Percentiles rank a stretch among this genome's conserved stretches.
Evolutionary conservation across 495 filamentous ascomycete species (phyloP).

Genomic region (Emericellopsis terricola): DNA sequence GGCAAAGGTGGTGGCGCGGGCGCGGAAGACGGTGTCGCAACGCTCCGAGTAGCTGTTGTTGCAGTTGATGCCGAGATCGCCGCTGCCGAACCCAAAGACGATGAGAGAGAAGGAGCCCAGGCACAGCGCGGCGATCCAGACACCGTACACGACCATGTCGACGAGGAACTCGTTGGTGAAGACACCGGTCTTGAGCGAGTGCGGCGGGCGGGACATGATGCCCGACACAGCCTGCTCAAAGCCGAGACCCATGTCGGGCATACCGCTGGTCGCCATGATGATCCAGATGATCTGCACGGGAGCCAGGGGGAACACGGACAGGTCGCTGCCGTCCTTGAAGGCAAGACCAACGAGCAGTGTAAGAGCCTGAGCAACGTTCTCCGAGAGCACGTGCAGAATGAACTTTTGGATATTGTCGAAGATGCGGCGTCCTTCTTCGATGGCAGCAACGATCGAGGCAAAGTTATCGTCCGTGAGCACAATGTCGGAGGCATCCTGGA

Average conservation of each 20-base stretch:
- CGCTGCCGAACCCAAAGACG: slow-evolving; percentile 47
- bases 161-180: slow-evolving; percentile 51
- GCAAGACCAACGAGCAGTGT: slow-evolving; percentile 51
- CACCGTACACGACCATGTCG: slow-evolving; percentile 51
- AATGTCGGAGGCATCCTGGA: slow-evolving; percentile 49
- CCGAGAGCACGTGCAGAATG: slow-evolving; percentile 51
- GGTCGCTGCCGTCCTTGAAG: slow-evolving; percentile 43
- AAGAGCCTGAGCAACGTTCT: slow-evolving; percentile 54
- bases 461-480: slow-evolving; percentile 67
- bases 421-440: slow-evolving; percentile 53
- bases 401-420: slow-evolving; percentile 73
- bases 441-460: slow-evolving; percentile 53
- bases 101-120: slow-evolving; percentile 46
- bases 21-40: slow-evolving; percentile 54
- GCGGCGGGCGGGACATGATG: slow-evolving; percentile 49
- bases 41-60: slow-evolving; percentile 34
- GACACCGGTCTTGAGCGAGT: slow-evolving; percentile 41
- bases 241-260: slow-evolving; percentile 60
- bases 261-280: slow-evolving; percentile 57
- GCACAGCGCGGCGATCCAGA: slow-evolving; percentile 53
- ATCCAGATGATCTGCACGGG: slow-evolving; percentile 65
- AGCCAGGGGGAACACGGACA: slow-evolving; percentile 55
- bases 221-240: slow-evolving; percentile 50
- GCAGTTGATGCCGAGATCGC: slow-evolving; percentile 41
- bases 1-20: slow-evolving; percentile 53